phyloP scores from a whole-genome alignment of 2,329 filamentous ascomycete species.

The Ophiocordyceps camponoti-floridani region DNA sequence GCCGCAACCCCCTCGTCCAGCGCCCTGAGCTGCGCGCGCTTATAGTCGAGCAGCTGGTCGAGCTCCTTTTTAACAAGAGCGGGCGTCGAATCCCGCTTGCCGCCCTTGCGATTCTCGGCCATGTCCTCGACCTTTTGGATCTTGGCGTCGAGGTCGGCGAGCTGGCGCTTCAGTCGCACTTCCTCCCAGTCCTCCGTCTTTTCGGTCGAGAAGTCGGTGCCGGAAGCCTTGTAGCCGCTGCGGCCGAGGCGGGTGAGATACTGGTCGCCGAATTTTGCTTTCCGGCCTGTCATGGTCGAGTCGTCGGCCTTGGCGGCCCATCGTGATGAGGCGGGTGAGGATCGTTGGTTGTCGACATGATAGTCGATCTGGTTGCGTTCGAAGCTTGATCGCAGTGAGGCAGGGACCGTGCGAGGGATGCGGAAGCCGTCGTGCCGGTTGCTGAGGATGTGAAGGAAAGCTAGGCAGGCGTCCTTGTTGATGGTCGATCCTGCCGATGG shows the following conservation, averaged over 20 bases:
- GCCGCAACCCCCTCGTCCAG: slow-evolving; percentile 50
- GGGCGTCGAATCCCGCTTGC: slow-evolving; percentile 61
- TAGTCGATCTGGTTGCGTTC: slow-evolving; percentile 96
- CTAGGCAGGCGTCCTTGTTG: slow-evolving; percentile 85
- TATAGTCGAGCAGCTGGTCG: slow-evolving; percentile 89
- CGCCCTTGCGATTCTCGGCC: slow-evolving; percentile 43
- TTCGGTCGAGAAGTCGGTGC: slow-evolving; percentile 77
- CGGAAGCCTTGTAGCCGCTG: slow-evolving; percentile 60
- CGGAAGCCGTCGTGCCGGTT: slow-evolving; percentile 89
- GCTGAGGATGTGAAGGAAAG: slow-evolving; percentile 93
- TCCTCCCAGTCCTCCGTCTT: slow-evolving; percentile 96
- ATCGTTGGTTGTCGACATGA: slow-evolving; percentile 60
- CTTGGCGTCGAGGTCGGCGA: slow-evolving; percentile 76
- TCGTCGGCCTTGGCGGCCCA: slow-evolving; percentile 71
- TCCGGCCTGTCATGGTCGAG: slow-evolving; percentile 67
- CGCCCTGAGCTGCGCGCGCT: slow-evolving; percentile 61
- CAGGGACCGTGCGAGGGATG: slow-evolving; percentile 79
- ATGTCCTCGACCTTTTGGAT: slow-evolving; percentile 65
- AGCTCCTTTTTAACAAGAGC: slow-evolving; percentile 87
- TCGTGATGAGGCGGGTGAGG: slow-evolving; percentile 40
- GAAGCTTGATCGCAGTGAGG: slow-evolving; percentile 78
- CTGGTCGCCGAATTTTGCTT: slow-evolving; percentile 93
- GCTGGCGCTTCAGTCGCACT: slow-evolving; percentile 81
- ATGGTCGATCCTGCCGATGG: slow-evolving; percentile 67
- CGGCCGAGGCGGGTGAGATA: slow-evolving; percentile 85